phyloP scores from a whole-genome alignment of 208 protist genomes.

The Crithidia mellificae region DNA sequence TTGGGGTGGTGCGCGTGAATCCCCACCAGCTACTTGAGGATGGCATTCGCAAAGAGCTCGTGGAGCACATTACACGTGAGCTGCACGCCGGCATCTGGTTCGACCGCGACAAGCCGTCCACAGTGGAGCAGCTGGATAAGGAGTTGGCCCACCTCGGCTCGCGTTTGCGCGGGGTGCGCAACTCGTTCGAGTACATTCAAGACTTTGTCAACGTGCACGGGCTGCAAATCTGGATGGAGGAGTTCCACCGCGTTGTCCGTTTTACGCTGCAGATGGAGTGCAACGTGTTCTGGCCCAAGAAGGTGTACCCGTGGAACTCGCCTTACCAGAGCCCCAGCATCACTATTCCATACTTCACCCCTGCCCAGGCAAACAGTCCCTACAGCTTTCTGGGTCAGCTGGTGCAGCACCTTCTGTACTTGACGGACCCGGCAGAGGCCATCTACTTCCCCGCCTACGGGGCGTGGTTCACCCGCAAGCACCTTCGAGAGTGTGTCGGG shows the following conservation, averaged over 20 bases:
- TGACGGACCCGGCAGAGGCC: conserved; percentile 79
- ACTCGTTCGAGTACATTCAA: conserved; percentile 97
- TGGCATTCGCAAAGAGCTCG: conserved; percentile 95
- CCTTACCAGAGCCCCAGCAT: conserved; percentile 92
- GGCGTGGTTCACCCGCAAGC: conserved; percentile 83
- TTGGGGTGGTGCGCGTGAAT: conserved; percentile 97
- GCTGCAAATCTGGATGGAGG: conserved; percentile 96
- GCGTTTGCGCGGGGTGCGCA: conserved; percentile 89
- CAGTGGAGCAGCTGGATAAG: conserved; percentile 57
- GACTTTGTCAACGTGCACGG: conserved; percentile 98
- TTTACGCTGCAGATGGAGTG: conserved; percentile 98
- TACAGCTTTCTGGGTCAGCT: conserved; percentile 94
- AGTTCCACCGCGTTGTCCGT: conserved; percentile 95
- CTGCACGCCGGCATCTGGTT: conserved; percentile 77
- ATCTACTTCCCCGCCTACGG: conserved; percentile 83
- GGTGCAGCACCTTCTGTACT: conserved; percentile 84
- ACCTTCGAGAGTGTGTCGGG: conserved; percentile 76
- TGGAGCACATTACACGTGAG: conserved; percentile 75
- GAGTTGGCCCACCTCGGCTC: conserved; percentile 74
- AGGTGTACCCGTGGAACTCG: conserved; percentile 88
- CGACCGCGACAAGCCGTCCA: conserved; percentile 42
- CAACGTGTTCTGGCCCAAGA: conserved; percentile 94
- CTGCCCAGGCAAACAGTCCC: conserved; percentile 25
- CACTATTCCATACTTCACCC: conserved; percentile 92
- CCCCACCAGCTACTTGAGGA: conserved; percentile 97